Evolutionary conservation across 169 alveolate genomes (phyloP).

Genomic region (Cystoisospora suis): DNA sequence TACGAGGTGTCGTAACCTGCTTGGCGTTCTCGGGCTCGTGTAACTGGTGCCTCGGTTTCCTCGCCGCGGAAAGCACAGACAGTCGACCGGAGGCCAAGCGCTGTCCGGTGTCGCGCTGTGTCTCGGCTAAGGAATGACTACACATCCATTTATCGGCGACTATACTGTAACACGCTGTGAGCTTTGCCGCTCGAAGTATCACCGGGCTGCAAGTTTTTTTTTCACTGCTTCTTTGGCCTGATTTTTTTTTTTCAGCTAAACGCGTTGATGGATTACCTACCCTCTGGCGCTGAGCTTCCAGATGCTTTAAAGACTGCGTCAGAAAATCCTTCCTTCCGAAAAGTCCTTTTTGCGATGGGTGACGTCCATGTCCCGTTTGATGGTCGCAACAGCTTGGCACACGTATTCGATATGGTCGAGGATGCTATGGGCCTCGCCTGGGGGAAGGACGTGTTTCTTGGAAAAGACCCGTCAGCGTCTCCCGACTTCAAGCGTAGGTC

Average conservation of each 20-base stretch:
- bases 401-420: slow-evolving; percentile 25
- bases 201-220: neutral
- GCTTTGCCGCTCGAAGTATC: no score
- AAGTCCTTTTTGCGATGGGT: slow-evolving; percentile 3
- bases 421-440: slow-evolving; percentile 37
- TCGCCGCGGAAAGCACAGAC: no score
- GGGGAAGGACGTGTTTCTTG: slow-evolving; percentile 25
- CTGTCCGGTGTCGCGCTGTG: no score
- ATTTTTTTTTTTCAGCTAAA: neutral
- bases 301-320: neutral
- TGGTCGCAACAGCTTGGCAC: neutral
- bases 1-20: no score
- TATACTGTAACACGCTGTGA: no score
- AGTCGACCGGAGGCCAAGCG: no score
- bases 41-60: no score
- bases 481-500: neutral
- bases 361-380: slow-evolving; percentile 31
- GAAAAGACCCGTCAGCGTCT: neutral
- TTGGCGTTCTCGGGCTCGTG: no score
- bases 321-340: neutral
- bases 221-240: neutral
- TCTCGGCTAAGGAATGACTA: no score
- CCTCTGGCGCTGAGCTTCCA: slow-evolving; percentile 36
- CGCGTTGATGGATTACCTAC: neutral
- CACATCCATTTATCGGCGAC: no score